Evolutionary conservation across 208 protist species (phyloP), one percentile per base, ranked within the genome.

Genomic region (Acanthamoeba castellanii): DNA sequence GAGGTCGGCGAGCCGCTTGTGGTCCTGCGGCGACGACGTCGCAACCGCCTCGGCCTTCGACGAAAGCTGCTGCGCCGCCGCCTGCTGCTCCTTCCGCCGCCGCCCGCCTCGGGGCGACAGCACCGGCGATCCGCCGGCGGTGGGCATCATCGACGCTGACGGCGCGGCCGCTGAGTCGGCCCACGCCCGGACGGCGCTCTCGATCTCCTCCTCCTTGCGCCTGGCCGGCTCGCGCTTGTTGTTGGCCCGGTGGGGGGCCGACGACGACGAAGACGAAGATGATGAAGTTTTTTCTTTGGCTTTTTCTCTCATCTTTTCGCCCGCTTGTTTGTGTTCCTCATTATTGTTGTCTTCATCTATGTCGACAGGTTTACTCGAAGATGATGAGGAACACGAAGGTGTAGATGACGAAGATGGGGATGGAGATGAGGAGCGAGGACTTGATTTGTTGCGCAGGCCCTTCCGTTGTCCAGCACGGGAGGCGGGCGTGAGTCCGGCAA

Each of bases 201-300:
- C 70, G 25, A 78, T 78, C 70, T 68, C 61, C 4, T 78, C 70
- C 70, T 47, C 37, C 70, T 66, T 66, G 59, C 70, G 70, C 22
- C 70, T 2, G 11, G 30, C n/a, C 13, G 70, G 9, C 5, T 78
- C 70, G 70, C 32, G n/a, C 70, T 42, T 30, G n/a, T 42, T 9
- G 27, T 78, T 78, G n/a, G 32, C 37, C 37, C 37, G 37, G 37
- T 42, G 37, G 37, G 37, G 3, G 37, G 37, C 37, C 37, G 37
- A 42, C 37, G 37, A 42, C 37, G 37, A 42, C 37, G 37, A 42
- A 42, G 37, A 42, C 37, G 37, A 42, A 3, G 37, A 42, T 3
- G 37, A 42, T 3, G 37, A 42, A 3, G n/a, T n/a, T 47, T 42
- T 47, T 25, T 45, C n/a, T 18, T 47, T 18, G n/a, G 8, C 70